These are phyloP conservation scores for Plasmodium malariae DNA, from an alignment of 169 alveolate species.

Conservation along the genomic window DNA sequence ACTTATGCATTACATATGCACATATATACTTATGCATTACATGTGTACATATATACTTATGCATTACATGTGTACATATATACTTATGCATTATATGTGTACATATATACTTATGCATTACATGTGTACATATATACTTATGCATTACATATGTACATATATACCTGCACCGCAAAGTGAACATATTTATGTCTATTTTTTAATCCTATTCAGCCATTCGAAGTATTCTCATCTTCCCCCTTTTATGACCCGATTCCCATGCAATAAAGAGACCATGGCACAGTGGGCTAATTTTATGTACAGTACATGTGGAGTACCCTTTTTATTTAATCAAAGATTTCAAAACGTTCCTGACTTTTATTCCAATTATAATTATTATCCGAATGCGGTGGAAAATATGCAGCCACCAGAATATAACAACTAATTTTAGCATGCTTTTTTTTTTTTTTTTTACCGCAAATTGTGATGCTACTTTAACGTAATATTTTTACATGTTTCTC, in stretches of 20 bases:
- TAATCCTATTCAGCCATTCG: constrained; percentile 20
- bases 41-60: no score
- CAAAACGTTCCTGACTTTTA: constrained; percentile 70
- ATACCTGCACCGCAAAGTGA: no score
- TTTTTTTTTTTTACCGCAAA: no score
- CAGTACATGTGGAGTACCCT: constrained; percentile 60
- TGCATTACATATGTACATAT: no score
- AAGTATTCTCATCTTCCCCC: constrained; percentile 46
- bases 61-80: no score
- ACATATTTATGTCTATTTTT: not conserved
- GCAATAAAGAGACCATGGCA: constrained; percentile 61
- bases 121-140: no score
- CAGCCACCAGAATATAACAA: constrained; percentile 60
- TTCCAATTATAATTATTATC: constrained; percentile 56
- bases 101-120: no score
- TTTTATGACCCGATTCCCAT: constrained; percentile 64
- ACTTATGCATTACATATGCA: no score
- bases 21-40: no score
- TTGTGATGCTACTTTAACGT: not conserved
- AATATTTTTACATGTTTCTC: not conserved
- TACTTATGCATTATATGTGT: no score
- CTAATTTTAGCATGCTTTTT: no score
- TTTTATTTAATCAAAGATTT: constrained; percentile 65
- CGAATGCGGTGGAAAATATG: constrained; percentile 40
- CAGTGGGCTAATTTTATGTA: constrained; percentile 75